Conservation (phyloP, 768 basidiomycete genomes). For the Tricholoma sp. region DNA sequence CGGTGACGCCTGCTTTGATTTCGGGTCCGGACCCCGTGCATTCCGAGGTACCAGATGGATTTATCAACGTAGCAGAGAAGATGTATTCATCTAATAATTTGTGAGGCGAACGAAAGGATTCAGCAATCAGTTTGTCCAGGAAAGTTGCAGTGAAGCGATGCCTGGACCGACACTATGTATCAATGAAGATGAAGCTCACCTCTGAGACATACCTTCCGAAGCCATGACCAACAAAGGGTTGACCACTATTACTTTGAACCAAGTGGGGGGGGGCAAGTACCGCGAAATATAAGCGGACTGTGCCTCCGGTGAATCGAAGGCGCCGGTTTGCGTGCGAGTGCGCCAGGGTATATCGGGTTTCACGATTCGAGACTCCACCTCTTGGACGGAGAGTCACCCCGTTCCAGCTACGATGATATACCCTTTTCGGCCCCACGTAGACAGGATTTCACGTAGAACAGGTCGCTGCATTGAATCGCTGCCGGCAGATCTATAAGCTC, state of each 20-base stretch:
- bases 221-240: neutral
- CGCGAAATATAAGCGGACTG: neutral
- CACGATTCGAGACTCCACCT: neutral
- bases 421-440: neutral
- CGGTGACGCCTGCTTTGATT: neutral
- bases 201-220: conserved; percentile 1
- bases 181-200: neutral
- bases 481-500: neutral
- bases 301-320: neutral
- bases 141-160: neutral
- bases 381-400: neutral
- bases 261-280: neutral
- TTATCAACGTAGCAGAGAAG: neutral
- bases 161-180: neutral
- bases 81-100: neutral
- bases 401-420: neutral
- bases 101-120: neutral
- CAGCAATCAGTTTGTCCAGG: neutral
- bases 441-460: neutral
- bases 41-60: neutral
- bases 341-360: neutral
- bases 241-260: neutral
- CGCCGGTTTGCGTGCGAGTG: neutral
- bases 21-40: neutral
- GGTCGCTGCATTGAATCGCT: neutral